These are phyloP conservation scores for Quercus dentata DNA, from an alignment of 306 rosid species.

Conservation along the genomic window DNA sequence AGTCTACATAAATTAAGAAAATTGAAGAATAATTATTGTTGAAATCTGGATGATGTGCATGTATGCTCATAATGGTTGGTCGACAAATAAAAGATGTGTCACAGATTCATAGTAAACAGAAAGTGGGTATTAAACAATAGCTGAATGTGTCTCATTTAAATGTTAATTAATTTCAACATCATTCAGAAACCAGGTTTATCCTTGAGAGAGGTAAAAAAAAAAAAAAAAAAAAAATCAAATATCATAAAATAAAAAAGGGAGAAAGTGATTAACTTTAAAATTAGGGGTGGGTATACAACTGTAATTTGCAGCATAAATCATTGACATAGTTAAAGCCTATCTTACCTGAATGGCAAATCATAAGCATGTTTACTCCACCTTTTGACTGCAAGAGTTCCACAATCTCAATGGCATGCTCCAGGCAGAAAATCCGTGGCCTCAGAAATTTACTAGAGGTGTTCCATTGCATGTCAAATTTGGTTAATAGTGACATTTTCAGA, in stretches of 20 bases:
- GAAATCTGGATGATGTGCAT: neutral
- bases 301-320: neutral
- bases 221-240: too few species aligned
- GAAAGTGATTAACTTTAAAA: slow-evolving; percentile 3
- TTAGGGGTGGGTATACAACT: neutral
- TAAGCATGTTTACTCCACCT: slow-evolving; percentile 89
- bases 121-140: neutral
- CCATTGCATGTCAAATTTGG: slow-evolving; percentile 45
- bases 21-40: slow-evolving; percentile 8
- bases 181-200: neutral
- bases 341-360: slow-evolving; percentile 96
- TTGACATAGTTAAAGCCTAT: slow-evolving; percentile 1
- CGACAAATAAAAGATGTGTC: neutral
- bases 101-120: neutral
- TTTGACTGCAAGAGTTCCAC: slow-evolving; percentile 73
- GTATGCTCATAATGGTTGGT: neutral
- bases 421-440: slow-evolving; percentile 92
- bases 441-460: slow-evolving; percentile 49
- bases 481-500: slow-evolving; percentile 34
- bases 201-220: neutral
- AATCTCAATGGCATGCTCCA: slow-evolving; percentile 83
- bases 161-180: neutral
- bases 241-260: neutral
- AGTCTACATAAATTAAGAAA: slow-evolving; percentile 57
- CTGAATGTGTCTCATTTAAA: neutral